Evolutionary conservation across 352 stramenopile genomes (phyloP).

Genomic region (Peronospora belbahrii): DNA sequence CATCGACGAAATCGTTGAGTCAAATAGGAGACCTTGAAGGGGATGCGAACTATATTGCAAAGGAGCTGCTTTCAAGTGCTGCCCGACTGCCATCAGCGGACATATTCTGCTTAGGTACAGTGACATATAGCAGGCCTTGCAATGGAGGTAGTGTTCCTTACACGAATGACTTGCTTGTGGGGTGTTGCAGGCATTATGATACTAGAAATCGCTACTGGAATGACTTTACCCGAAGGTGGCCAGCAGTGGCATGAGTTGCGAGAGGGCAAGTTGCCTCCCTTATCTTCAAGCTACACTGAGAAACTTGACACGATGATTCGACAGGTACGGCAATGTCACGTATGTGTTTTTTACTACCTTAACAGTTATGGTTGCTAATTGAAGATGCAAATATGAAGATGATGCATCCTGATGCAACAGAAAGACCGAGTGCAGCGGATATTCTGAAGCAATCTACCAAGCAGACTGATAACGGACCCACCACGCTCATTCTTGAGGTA

Average conservation of each 20-base stretch:
- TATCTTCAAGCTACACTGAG: slow-evolving; percentile 41
- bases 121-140: background rate
- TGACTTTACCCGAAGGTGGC: slow-evolving; percentile 38
- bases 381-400: slow-evolving; percentile 30
- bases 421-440: slow-evolving; percentile 32
- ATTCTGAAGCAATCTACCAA: slow-evolving; percentile 30
- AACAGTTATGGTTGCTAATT: background rate
- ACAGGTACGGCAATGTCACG: slow-evolving; percentile 24
- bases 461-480: slow-evolving; percentile 6
- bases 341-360: background rate
- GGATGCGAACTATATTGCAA: slow-evolving; percentile 90
- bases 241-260: slow-evolving; percentile 66
- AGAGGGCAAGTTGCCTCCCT: slow-evolving; percentile 33
- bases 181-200: slow-evolving; percentile 48
- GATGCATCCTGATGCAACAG: slow-evolving; percentile 41
- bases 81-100: slow-evolving; percentile 74
- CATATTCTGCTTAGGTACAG: slow-evolving; percentile 91
- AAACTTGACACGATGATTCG: slow-evolving; percentile 31
- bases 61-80: slow-evolving; percentile 77
- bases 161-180: background rate
- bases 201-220: slow-evolving; percentile 44
- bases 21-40: slow-evolving; percentile 81
- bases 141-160: background rate
- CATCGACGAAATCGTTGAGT: slow-evolving; percentile 12
- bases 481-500: slow-evolving; percentile 27